Evolutionary conservation across 176 grass and related monocot genomes (phyloP), one percentile per base, ranked within the genome.

Genomic region (Stipa capillata): DNA sequence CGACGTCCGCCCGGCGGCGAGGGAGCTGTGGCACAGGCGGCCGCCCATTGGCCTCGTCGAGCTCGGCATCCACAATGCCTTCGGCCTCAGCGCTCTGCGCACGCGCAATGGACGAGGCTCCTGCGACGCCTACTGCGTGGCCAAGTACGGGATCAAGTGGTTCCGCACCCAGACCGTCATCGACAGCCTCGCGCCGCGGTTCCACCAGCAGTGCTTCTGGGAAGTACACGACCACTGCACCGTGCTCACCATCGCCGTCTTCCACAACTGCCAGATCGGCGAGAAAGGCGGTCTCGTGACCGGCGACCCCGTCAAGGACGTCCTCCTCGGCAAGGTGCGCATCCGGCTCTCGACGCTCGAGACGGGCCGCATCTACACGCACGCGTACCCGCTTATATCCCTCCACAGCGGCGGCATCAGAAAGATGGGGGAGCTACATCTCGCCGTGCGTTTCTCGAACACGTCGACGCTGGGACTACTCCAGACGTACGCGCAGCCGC

Each of bases 121-220:
- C 27, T 87, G 89, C 53, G 89, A 91, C 20, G 81, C 89, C 61
- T 91, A 91, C 76, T 91, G 89, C 73, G 90, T 92, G 8, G 86
- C 90, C 58, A 92, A 89, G 79, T 92, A 92, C 37, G 90, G 90
- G 20, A 34, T 83, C 2, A 92, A 92, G 83, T 92, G 90, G 90
- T 85, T 85, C 34, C 83, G 86, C 34, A 92, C 83, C 61, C 86
- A 84, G 13, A 92, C 90, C 51, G 81, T 92, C 65, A 70, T 89
- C 66, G 83, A 87, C 78, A 83, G 77, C 65, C 82, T 92, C 41
- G 82, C 82, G 51, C 90, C 90, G 16, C 66, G 79, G 44, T 92
- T 88, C 75, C 87, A 92, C 74, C 86, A 92, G 81, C 86, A 89
- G 69, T 89, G 85, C 83, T 76, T 65, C 64, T 92, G 90, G 90